Conservation (phyloP, 1,284 basidiomycete genomes). For the Trichosporon asahii region DNA sequence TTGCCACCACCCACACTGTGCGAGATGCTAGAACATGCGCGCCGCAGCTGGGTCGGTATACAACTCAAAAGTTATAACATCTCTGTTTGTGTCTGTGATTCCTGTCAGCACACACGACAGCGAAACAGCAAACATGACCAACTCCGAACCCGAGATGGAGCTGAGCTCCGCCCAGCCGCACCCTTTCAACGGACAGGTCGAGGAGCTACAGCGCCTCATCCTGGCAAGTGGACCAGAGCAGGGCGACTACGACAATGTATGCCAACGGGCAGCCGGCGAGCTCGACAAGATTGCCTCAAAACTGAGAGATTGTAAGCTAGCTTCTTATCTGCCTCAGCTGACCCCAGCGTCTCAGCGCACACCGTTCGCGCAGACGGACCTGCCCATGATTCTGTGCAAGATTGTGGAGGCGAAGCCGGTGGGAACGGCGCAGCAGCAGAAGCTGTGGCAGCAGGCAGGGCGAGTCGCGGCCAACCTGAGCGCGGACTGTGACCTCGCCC, state of each 20-base stretch:
- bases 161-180: conserved; percentile 6
- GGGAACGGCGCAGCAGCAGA: neutral
- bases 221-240: neutral
- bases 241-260: neutral
- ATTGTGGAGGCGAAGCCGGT: neutral
- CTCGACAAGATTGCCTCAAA: conserved; percentile 24
- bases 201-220: conserved; percentile 17
- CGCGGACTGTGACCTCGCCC: conserved; percentile 27
- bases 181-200: conserved; percentile 4
- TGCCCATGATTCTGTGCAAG: conserved; percentile 11
- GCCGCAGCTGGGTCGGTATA: neutral
- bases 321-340: neutral
- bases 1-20: neutral
- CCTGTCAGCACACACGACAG: neutral
- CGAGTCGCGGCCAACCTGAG: conserved; percentile 44
- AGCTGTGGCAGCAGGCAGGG: conserved; percentile 26
- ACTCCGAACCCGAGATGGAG: conserved; percentile 4
- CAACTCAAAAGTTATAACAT: neutral
- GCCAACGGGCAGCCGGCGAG: neutral
- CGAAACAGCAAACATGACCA: neutral
- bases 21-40: neutral
- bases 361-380: conserved; percentile 11
- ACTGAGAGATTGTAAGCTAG: conserved; percentile 28
- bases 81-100: neutral
- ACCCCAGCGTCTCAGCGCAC: conserved; percentile 13